Conservation (phyloP, 345 rosid species). For the Rhizophora apiculata region DNA sequence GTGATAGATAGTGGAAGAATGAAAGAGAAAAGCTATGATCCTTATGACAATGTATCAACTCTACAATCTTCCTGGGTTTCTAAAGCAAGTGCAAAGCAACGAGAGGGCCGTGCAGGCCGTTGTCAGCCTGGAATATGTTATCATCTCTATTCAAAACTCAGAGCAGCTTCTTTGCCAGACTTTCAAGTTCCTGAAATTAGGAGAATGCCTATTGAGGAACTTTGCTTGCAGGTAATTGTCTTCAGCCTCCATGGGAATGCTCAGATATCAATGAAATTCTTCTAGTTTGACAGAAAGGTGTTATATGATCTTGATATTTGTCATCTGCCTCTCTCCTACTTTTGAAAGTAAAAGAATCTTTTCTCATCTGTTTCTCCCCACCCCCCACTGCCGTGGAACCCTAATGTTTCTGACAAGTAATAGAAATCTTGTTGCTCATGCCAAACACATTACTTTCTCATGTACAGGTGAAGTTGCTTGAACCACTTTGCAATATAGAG, state of each 20-base stretch:
- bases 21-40: conserved; percentile 97
- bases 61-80: conserved; percentile 93
- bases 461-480: conserved; percentile 75
- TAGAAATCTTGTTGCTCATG: not conserved
- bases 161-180: conserved; percentile 78
- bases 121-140: conserved; percentile 94
- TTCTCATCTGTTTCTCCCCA: no score
- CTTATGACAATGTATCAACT: conserved; percentile 80
- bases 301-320: no score
- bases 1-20: conserved; percentile 94
- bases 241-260: no score
- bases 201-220: conserved; percentile 92
- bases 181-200: conserved; percentile 88
- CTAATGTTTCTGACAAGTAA: no score
- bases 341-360: no score
- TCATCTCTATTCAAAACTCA: conserved; percentile 75
- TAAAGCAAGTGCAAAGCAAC: conserved; percentile 91
- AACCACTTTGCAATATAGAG: conserved; percentile 62
- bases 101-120: conserved; percentile 96
- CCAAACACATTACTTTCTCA: not conserved
- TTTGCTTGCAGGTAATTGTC: conserved; percentile 74
- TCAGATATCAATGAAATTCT: no score
- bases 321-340: no score
- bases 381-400: no score
- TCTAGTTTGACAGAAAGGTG: no score